Base-by-base conservation (phyloP, 2,329 filamentous ascomycete species). In the Epichloe sylvatica region DNA sequence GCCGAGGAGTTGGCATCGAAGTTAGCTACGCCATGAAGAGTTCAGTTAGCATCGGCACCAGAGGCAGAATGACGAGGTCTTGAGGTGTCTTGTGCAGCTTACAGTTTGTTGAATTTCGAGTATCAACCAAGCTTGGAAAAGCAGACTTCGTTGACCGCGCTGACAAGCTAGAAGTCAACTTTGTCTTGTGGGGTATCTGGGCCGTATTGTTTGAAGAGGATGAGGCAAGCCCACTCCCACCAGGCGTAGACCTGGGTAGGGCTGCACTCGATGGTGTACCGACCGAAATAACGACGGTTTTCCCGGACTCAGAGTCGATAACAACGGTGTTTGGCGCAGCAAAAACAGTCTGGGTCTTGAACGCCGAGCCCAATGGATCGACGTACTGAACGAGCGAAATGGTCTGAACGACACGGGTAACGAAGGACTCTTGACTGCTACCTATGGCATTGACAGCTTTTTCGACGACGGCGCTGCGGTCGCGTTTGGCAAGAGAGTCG, bases 311-410 rank as follows among this genome's bases (percentile, higher is more conserved):
- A 45, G 63, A 55, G 56, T 64, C 61, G 53, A 65, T 56, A 52
- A 69, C 57, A 49, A 66, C 60, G 49, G 70, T 70, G 56, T 64
- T 62, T 37, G 69, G 60, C 43, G 65, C 54, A 39, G 65, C 63
- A 55, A 59, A 62, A 49, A 70, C 55, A 34, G 75, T 78, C 51
- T 69, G 62, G 21, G 71, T 59, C 47, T 67, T 62, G 43, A 76
- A 58, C 45, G 70, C 65, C 30, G 65, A 67, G 53, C 76, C 76
- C 42, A 62, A 59, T 43, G 64, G 63, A 61, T 78, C 73, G 53
- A 78, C 69, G 53, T 74, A 58, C 55, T 78, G 70, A 49, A 79
- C 62, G 59, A 79, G 66, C 25, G 75, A 76, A 54, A 80, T 63
- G 56, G 76, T 79, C 61, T 77, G 69, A 48, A 77, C 66, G 57